phyloP scores from a whole-genome alignment of 805 yeast species.

The Kodamaea jinghongensis region DNA sequence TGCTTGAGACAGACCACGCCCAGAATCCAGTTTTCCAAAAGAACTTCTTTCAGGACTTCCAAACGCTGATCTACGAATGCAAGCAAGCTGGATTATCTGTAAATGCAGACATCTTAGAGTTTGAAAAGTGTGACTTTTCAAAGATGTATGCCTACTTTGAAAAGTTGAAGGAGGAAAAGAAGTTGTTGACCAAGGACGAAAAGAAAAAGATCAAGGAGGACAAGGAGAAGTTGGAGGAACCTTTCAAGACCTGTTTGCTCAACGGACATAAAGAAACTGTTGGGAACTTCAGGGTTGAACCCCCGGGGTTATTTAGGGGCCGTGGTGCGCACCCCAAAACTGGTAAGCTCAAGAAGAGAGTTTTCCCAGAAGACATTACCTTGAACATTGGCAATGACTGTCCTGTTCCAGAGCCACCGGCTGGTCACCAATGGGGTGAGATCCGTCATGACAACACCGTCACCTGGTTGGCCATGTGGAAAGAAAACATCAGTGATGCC shows the following conservation, averaged over 20 bases:
- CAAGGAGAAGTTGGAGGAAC: conserved; percentile 74
- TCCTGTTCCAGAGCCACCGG: conserved; percentile 76
- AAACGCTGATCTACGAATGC: conserved; percentile 59
- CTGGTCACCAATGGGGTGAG: conserved; percentile 89
- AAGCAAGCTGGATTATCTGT: conserved; percentile 51
- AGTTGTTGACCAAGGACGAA: conserved; percentile 64
- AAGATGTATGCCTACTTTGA: conserved; percentile 74
- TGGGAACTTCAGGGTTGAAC: conserved; percentile 92
- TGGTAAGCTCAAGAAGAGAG: conserved; percentile 85
- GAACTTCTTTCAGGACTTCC: conserved; percentile 82
- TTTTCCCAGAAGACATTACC: conserved; percentile 84
- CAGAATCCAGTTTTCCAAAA: conserved; percentile 80
- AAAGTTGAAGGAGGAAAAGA: conserved; percentile 66
- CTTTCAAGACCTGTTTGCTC: conserved; percentile 71
- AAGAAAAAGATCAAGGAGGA: conserved; percentile 71
- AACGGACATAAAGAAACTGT: conserved; percentile 90
- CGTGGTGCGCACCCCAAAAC: conserved; percentile 97
- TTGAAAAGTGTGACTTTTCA: conserved; percentile 73
- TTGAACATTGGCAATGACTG: conserved; percentile 75
- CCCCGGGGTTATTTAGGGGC: conserved; percentile 94
- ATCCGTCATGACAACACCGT: conserved; percentile 85
- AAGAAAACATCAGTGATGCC: conserved; percentile 81
- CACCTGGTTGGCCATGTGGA: conserved; percentile 97
- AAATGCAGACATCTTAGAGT: conserved; percentile 42
- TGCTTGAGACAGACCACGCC: conserved; percentile 86